Conservation (phyloP, 305 asterid species). For the Fraxinus baroniana region DNA sequence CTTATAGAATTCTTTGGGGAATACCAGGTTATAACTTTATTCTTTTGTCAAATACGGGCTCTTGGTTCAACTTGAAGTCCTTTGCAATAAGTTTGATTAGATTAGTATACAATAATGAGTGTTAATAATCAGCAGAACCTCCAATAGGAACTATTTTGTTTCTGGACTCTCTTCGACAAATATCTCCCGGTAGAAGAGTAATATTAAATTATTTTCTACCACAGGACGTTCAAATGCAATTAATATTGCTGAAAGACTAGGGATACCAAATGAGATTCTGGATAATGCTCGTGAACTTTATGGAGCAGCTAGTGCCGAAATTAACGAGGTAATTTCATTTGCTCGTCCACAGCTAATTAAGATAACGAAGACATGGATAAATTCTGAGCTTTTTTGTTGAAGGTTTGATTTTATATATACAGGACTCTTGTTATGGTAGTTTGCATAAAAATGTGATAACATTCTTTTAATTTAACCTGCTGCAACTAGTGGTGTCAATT, state of each 20-base stretch:
- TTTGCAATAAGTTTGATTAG: slow-evolving; percentile 16
- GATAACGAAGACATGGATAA: slow-evolving; percentile 16
- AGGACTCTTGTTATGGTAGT: slow-evolving; percentile 11
- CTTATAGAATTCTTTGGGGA: slow-evolving; percentile 98
- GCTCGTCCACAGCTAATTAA: slow-evolving; percentile 17
- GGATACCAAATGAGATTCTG: slow-evolving; percentile 71
- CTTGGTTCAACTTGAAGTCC: slow-evolving; percentile 16
- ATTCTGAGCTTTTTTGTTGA: slow-evolving; percentile 11
- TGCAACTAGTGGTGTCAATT: not conserved
- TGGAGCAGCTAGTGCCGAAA: slow-evolving; percentile 94
- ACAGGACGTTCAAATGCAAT: slow-evolving; percentile 98
- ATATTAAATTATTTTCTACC: slow-evolving; percentile 20
- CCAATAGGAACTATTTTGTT: not conserved
- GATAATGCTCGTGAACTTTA: slow-evolving; percentile 75
- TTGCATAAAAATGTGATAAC: slow-evolving; percentile 11
- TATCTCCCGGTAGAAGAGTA: slow-evolving; percentile 10
- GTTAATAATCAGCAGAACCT: not conserved
- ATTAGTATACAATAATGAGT: not conserved
- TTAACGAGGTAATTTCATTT: slow-evolving; percentile 69
- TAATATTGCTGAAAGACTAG: slow-evolving; percentile 88
- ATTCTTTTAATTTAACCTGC: not conserved
- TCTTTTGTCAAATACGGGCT: slow-evolving; percentile 18
- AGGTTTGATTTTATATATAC: slow-evolving; percentile 8
- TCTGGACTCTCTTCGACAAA: slow-evolving; percentile 19
- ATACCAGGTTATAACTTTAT: slow-evolving; percentile 68